phyloP scores from a whole-genome alignment of 1,284 basidiomycete species.

The Paramarasmius palmivorus region DNA sequence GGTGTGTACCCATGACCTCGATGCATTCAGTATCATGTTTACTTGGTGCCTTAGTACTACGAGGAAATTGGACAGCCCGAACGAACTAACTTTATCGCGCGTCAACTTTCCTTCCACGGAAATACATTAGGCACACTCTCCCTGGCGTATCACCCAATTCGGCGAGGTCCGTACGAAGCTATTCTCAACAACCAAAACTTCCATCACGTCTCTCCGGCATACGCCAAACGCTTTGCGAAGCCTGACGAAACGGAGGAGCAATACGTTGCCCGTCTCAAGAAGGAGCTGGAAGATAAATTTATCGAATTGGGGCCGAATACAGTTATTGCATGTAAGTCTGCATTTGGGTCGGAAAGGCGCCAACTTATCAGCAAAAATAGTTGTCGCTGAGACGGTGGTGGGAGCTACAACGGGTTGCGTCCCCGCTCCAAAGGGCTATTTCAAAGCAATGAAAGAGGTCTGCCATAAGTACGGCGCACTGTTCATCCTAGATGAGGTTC shows the following conservation, averaged over 20 bases:
- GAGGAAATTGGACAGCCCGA: slow-evolving; percentile 68
- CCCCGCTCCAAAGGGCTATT: slow-evolving; percentile 77
- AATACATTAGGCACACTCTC: slow-evolving; percentile 76
- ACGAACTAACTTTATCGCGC: slow-evolving; percentile 78
- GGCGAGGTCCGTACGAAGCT: slow-evolving; percentile 65
- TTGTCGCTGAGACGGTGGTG: slow-evolving; percentile 80
- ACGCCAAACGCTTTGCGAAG: slow-evolving; percentile 73
- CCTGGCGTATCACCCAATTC: slow-evolving; percentile 62
- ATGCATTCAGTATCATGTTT: not conserved
- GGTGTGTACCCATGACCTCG: slow-evolving; percentile 32
- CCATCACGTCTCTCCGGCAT: slow-evolving; percentile 85
- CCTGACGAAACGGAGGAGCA: slow-evolving; percentile 71
- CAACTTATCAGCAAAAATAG: slow-evolving; percentile 35
- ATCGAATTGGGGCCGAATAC: slow-evolving; percentile 77
- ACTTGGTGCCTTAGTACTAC: slow-evolving; percentile 52
- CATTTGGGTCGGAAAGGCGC: not conserved
- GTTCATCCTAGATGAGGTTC: slow-evolving; percentile 81
- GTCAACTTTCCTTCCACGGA: slow-evolving; percentile 81
- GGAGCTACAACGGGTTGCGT: slow-evolving; percentile 81
- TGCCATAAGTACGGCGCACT: slow-evolving; percentile 84
- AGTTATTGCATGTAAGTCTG: slow-evolving; percentile 69
- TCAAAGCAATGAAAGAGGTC: slow-evolving; percentile 83
- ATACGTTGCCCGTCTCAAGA: slow-evolving; percentile 72
- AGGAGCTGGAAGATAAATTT: slow-evolving; percentile 85
- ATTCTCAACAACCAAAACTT: slow-evolving; percentile 67